These are phyloP conservation scores for Apiospora sp. DNA, from an alignment of 2,329 filamentous ascomycete genomes.

Conservation along the genomic window DNA sequence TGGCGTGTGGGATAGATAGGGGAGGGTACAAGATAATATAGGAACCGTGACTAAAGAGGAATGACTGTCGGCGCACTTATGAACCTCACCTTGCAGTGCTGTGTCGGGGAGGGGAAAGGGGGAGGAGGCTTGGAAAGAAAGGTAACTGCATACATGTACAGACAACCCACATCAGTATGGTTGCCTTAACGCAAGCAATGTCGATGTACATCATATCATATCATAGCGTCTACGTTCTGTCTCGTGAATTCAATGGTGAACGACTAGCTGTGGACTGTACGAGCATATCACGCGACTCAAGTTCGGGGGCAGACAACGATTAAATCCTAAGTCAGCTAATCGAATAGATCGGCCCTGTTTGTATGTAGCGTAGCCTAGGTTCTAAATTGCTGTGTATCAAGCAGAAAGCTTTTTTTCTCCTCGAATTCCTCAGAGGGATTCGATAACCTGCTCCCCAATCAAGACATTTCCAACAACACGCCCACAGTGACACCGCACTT, in stretches of 20 bases:
- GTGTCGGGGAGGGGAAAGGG: not conserved
- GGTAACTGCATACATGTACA: not conserved
- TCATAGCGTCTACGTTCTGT: not conserved
- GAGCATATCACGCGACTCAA: not conserved
- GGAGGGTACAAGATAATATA: not conserved
- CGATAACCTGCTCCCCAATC: slow-evolving; percentile 19
- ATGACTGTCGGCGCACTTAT: too few species aligned
- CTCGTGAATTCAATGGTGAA: not conserved
- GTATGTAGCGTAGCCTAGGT: slow-evolving; percentile 22
- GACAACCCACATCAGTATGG: not conserved
- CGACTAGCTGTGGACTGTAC: not conserved
- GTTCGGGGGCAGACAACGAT: not conserved
- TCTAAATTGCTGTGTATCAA: slow-evolving; percentile 24
- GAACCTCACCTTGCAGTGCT: not conserved
- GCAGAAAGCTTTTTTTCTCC: slow-evolving; percentile 17
- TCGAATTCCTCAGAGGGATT: slow-evolving; percentile 3
- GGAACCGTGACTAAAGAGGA: not conserved
- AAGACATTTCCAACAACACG: slow-evolving; percentile 47
- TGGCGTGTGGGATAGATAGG: not conserved
- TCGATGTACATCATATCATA: not conserved
- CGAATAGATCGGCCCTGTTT: slow-evolving; percentile 16
- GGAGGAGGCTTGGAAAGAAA: not conserved
- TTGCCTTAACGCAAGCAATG: not conserved
- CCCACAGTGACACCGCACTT: slow-evolving; percentile 47
- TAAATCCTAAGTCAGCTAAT: slow-evolving; percentile 20